phyloP scores from a whole-genome alignment of 2,329 filamentous ascomycete species.

The Claviceps fusiformis region DNA sequence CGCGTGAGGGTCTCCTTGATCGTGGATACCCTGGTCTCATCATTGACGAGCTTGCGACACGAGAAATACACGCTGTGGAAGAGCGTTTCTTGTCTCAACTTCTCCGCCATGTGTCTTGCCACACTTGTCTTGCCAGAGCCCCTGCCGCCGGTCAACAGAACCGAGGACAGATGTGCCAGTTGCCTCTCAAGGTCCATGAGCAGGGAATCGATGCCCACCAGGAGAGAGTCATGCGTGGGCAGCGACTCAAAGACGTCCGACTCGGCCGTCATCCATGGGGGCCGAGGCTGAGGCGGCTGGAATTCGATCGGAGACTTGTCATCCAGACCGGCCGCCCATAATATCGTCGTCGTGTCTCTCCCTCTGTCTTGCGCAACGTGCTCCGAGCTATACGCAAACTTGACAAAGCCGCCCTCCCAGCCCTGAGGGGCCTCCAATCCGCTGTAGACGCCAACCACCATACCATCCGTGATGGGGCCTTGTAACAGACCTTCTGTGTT shows the following conservation, averaged over 20 bases:
- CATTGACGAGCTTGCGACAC: slow-evolving; percentile 75
- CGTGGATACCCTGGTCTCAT: slow-evolving; percentile 77
- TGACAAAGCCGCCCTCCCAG: slow-evolving; percentile 76
- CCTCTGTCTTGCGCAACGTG: slow-evolving; percentile 22
- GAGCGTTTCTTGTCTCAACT: slow-evolving; percentile 56
- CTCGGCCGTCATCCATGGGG: slow-evolving; percentile 35
- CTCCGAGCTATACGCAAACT: slow-evolving; percentile 45
- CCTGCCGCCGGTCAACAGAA: slow-evolving; percentile 75
- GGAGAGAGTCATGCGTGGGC: slow-evolving; percentile 39
- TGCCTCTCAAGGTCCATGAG: slow-evolving; percentile 61
- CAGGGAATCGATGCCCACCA: slow-evolving; percentile 76
- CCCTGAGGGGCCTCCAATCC: slow-evolving; percentile 40
- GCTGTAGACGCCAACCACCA: slow-evolving; percentile 51
- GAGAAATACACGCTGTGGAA: slow-evolving; percentile 79
- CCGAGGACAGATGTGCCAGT: slow-evolving; percentile 73
- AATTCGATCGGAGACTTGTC: slow-evolving; percentile 61
- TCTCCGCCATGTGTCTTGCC: slow-evolving; percentile 60
- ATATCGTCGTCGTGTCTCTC: slow-evolving; percentile 25
- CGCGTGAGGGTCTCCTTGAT: slow-evolving; percentile 81
- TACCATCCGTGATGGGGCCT: slow-evolving; percentile 81
- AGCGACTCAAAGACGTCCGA: slow-evolving; percentile 36
- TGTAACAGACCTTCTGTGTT: slow-evolving; percentile 52
- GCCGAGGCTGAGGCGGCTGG: slow-evolving; percentile 57
- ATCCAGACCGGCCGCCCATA: slow-evolving; percentile 71
- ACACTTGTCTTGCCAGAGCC: slow-evolving; percentile 84